Evolutionary conservation across 176 grass and related monocot species (phyloP).

Genomic region (Raddia distichophylla): DNA sequence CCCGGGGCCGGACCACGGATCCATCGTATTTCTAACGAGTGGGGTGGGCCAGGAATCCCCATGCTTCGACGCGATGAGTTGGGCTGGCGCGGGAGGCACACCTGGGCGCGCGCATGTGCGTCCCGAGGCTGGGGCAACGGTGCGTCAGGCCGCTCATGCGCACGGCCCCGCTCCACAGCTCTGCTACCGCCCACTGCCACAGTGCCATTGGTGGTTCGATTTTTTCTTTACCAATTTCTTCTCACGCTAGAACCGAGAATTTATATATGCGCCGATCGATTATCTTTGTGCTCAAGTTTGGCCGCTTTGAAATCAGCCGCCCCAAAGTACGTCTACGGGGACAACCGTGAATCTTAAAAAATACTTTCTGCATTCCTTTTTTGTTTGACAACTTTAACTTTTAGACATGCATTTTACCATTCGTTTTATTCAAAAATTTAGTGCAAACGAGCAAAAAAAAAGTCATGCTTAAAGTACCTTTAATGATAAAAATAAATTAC

Average conservation of each 20-base stretch:
- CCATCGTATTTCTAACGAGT: neutral
- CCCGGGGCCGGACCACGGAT: constrained; percentile 16
- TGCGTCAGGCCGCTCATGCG: neutral
- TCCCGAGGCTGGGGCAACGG: neutral
- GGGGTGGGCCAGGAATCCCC: constrained; percentile 5
- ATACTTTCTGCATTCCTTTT: too few species aligned
- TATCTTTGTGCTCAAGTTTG: neutral
- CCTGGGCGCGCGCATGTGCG: neutral
- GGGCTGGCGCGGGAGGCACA: neutral
- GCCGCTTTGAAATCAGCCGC: neutral
- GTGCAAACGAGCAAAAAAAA: too few species aligned
- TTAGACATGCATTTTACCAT: too few species aligned
- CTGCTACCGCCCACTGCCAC: neutral
- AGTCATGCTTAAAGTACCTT: too few species aligned
- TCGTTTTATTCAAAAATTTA: too few species aligned
- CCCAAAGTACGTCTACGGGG: neutral
- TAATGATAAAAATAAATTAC: too few species aligned
- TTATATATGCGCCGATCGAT: constrained; percentile 19
- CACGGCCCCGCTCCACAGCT: neutral
- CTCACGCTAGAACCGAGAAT: neutral
- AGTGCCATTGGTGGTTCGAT: neutral
- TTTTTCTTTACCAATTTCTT: neutral
- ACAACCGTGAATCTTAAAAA: neutral
- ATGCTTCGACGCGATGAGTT: neutral
- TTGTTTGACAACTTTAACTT: too few species aligned